Evolutionary conservation across 176 grass and related monocot genomes (phyloP).

Genomic region (Microstegium vimineum): DNA sequence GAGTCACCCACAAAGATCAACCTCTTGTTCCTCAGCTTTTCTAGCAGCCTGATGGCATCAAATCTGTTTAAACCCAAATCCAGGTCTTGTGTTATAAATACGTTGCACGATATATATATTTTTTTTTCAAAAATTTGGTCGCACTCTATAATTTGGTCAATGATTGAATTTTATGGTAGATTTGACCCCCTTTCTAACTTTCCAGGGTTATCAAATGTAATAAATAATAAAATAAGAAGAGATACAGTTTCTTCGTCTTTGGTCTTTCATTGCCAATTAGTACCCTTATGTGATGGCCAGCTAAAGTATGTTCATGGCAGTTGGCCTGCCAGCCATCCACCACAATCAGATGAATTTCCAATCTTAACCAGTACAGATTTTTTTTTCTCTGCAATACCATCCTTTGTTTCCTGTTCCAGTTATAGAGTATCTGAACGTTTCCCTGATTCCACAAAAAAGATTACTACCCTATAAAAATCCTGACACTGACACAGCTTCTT

Average conservation of each 20-base stretch:
- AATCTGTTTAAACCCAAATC: slow-evolving; percentile 48
- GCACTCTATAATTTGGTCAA: background rate
- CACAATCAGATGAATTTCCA: background rate
- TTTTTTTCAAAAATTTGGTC: background rate
- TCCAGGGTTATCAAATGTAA: background rate
- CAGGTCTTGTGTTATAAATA: background rate
- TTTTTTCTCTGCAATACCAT: background rate
- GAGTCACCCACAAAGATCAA: slow-evolving; percentile 90
- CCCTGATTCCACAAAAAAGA: background rate
- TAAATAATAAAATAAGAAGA: background rate
- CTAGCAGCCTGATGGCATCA: slow-evolving; percentile 51
- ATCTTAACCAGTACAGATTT: background rate
- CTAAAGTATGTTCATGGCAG: background rate
- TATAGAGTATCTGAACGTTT: background rate
- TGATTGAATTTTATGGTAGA: background rate
- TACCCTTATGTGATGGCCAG: background rate
- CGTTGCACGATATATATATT: background rate
- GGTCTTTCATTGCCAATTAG: background rate
- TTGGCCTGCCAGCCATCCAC: background rate
- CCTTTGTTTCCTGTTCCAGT: background rate
- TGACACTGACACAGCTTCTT: background rate
- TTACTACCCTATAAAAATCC: background rate
- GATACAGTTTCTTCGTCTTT: background rate
- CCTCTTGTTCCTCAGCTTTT: slow-evolving; percentile 69
- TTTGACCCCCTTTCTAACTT: background rate